A percentile compares a stretch with the other conserved stretches of the same genome.
phyloP scores from a whole-genome alignment of 2,329 filamentous ascomycete genomes.

The Ophiostoma montium region DNA sequence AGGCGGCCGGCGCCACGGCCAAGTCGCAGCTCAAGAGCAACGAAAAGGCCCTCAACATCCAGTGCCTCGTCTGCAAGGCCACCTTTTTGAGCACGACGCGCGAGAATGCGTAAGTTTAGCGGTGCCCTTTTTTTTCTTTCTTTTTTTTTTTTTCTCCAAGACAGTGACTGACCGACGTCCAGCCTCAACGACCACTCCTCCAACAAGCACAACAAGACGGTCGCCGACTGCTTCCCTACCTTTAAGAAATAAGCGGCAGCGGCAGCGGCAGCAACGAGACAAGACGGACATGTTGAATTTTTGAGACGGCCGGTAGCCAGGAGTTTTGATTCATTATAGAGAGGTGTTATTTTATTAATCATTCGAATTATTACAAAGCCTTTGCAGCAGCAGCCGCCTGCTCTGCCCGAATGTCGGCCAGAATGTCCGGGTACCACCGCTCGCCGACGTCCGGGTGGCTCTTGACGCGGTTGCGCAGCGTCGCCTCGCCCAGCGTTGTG shows the following conservation, averaged over 20 bases:
- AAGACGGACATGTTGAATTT: neutral
- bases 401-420: constrained; percentile 43
- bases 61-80: constrained; percentile 63
- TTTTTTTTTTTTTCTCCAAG: neutral
- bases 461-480: constrained; percentile 70
- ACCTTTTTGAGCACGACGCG: constrained; percentile 69
- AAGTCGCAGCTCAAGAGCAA: constrained; percentile 62
- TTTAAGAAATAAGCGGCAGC: constrained; percentile 18
- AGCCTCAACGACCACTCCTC: constrained; percentile 56
- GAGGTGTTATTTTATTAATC: neutral
- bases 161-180: neutral
- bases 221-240: constrained; percentile 56
- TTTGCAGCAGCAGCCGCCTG: constrained; percentile 21
- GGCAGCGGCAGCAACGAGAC: neutral
- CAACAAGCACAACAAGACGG: constrained; percentile 64
- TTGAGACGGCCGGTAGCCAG: constrained; percentile 2
- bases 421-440: constrained; percentile 58
- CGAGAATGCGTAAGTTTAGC: constrained; percentile 52
- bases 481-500: constrained; percentile 65
- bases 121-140: neutral
- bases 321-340: constrained; percentile 4
- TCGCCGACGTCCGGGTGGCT: constrained; percentile 79
- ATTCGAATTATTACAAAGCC: too few relatives aligned
- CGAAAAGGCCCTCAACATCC: constrained; percentile 58
- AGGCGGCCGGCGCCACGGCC: constrained; percentile 36